Evolutionary conservation across 768 basidiomycete genomes (phyloP), one percentile per base, ranked within the genome.

Genomic region (Termitomyces titanicus): DNA sequence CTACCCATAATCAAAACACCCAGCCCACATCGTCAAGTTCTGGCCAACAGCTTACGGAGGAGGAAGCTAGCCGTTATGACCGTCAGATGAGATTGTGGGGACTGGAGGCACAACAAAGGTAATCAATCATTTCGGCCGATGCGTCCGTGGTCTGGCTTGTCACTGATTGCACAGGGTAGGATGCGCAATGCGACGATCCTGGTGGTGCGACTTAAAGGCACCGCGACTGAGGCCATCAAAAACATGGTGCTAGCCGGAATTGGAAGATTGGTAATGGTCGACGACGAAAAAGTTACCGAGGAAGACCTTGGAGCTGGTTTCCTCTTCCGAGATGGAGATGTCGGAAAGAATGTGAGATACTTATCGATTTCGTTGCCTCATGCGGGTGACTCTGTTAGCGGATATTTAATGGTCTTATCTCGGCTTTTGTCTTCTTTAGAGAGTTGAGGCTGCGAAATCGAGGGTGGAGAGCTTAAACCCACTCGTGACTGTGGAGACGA

Each of bases 61-160:
- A 88, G 75, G 75, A 77, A 69, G 72, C 73, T 22, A 92, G 89
- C 13, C 80, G 97, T 24, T 97, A 98, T 70, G 97, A 98, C 70
- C 86, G 96, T 25, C 95, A 98, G 71, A 97, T 98, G 76, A 85
- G 96, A 29, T 74, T 98, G 62, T 99, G 97, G 97, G 97, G 97
- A 43, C 83, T 98, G 39, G 97, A 98, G 69, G 97, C 97, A 34
- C 97, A 99, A 69, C 93, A 97, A 72, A 82, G 89, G 94, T 59
- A 33, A 51, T 42, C 17, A 3, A 22, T 49, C 35, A 27, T 34
- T 45, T 49, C 57, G 57, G 44, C 40, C 51, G 58, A 57, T 52
- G 49, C 45, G 47, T 51, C 25, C 18, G 35, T 39, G 27, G 46
- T 44, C 24, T 15, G 39, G 53, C 31, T 50, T 11, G 43, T 31